These are phyloP conservation scores for Dalechampia spathulata DNA, from an alignment of 441 rosid species.

Conservation along the genomic window DNA sequence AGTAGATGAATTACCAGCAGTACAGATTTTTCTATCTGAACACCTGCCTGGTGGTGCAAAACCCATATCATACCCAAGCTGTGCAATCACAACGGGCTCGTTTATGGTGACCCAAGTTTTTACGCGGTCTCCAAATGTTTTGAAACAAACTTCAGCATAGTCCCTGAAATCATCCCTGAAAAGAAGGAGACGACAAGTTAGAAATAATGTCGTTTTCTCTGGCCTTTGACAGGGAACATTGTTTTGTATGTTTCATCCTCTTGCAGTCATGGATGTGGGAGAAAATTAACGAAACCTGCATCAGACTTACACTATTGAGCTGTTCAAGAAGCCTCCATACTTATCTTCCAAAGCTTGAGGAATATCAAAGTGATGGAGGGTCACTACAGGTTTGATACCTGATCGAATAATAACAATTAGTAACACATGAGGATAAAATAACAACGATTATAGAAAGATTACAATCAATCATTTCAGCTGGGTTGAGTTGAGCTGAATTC, in stretches of 20 bases:
- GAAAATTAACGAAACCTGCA: no score
- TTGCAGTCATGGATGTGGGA: no score
- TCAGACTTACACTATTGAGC: slow-evolving; percentile 18
- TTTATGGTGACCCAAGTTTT: slow-evolving; percentile 17
- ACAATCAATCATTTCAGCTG: no score
- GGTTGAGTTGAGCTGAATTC: no score
- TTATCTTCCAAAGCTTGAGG: slow-evolving; percentile 20
- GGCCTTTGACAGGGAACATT: no score
- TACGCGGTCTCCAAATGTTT: slow-evolving; percentile 16
- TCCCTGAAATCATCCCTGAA: slow-evolving; percentile 18
- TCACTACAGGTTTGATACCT: slow-evolving; percentile 22
- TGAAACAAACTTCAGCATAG: slow-evolving; percentile 12
- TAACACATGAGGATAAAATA: not conserved
- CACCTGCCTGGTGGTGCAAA: slow-evolving; percentile 8
- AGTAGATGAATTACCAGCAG: slow-evolving; percentile 10
- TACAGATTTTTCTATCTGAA: not conserved
- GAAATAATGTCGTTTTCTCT: no score
- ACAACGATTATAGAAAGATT: no score
- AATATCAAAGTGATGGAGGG: slow-evolving; percentile 24
- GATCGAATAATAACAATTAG: not conserved
- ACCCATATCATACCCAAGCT: slow-evolving; percentile 10
- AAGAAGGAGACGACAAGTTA: not conserved
- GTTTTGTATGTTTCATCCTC: no score
- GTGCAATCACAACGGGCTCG: slow-evolving; percentile 7
- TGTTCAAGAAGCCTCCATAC: slow-evolving; percentile 21